These are phyloP conservation scores for Wallacemonas sp. DNA, from an alignment of 208 protist species.

Conservation along the genomic window DNA sequence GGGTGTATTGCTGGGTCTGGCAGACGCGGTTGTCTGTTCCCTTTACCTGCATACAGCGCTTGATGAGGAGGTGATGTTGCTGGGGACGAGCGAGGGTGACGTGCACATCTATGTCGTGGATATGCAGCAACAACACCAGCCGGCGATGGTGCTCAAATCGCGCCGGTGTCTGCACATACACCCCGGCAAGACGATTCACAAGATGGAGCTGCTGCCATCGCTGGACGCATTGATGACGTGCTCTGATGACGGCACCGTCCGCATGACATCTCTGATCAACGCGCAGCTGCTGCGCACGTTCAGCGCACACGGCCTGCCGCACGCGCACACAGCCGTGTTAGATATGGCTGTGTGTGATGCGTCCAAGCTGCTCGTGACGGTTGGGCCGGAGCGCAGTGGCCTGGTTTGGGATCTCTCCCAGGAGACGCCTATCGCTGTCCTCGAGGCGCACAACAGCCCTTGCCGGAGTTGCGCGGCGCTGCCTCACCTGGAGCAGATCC, in stretches of 20 bases:
- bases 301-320: conserved; percentile 22
- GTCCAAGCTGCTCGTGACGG: conserved; percentile 70
- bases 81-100: conserved; percentile 62
- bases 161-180: conserved; percentile 41
- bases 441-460: conserved; percentile 68
- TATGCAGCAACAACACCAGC: conserved; percentile 10
- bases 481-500: conserved; percentile 41
- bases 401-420: conserved; percentile 83
- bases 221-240: conserved; percentile 62
- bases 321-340: conserved; percentile 55
- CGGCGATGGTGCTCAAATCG: conserved; percentile 37
- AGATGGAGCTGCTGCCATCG: conserved; percentile 64
- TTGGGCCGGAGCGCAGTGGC: conserved; percentile 70
- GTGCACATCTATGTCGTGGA: conserved; percentile 63
- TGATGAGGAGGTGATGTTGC: conserved; percentile 69
- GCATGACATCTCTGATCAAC: conserved; percentile 65
- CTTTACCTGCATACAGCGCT: conserved; percentile 51
- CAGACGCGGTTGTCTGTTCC: conserved; percentile 59
- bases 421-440: conserved; percentile 50
- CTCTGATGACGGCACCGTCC: conserved; percentile 65
- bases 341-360: conserved; percentile 61
- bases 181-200: conserved; percentile 50
- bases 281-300: conserved; percentile 51
- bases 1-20: conserved; percentile 58
- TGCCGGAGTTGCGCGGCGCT: conserved; percentile 58